These are phyloP conservation scores for Mrakia blollopis DNA, from an alignment of 768 basidiomycete genomes.

Conservation along the genomic window DNA sequence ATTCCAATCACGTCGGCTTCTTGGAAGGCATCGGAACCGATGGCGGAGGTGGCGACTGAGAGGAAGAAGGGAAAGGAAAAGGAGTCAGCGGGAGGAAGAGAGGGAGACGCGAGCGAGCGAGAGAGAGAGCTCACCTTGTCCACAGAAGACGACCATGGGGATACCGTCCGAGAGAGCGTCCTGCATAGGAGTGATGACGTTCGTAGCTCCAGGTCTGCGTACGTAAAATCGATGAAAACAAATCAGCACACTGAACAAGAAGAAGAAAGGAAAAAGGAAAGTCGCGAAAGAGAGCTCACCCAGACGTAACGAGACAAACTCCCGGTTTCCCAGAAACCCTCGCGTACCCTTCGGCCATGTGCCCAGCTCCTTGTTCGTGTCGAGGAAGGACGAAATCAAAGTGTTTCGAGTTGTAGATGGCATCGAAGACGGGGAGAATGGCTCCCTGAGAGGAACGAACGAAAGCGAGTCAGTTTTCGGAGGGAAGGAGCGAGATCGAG, in stretches of 20 bases:
- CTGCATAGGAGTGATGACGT: constrained; percentile 96
- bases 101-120: neutral
- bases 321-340: constrained; percentile 96
- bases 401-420: constrained; percentile 91
- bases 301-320: constrained; percentile 95
- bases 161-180: constrained; percentile 92
- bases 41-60: constrained; percentile 91
- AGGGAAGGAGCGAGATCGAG: neutral
- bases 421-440: constrained; percentile 98
- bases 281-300: constrained; percentile 45
- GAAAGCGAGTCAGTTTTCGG: neutral
- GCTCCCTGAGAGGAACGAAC: constrained; percentile 55
- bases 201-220: constrained; percentile 85
- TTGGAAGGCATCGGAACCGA: constrained; percentile 98
- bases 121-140: constrained; percentile 52
- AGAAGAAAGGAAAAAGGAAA: neutral
- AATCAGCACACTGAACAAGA: too few species aligned
- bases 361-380: constrained; percentile 96
- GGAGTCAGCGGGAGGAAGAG: neutral
- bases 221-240: too few species aligned
- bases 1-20: constrained; percentile 97
- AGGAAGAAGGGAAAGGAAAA: too few species aligned
- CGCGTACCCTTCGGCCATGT: constrained; percentile 99
- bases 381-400: constrained; percentile 94
- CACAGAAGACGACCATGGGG: constrained; percentile 89